phyloP scores from a whole-genome alignment of 176 grass and related monocot genomes.

The Oryza nivara region DNA sequence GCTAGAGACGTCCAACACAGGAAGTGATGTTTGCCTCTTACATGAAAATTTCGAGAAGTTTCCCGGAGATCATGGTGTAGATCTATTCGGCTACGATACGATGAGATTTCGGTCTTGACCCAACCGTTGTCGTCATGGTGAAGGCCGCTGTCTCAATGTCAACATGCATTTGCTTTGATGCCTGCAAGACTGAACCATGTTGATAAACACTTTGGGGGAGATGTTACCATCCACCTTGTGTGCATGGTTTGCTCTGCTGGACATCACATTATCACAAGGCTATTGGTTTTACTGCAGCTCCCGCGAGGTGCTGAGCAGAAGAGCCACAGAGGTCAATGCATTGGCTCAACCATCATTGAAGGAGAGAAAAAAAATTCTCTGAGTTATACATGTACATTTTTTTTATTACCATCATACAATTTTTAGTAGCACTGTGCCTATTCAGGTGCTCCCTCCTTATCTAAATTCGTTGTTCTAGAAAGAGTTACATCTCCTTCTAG shows the following conservation, averaged over 20 bases:
- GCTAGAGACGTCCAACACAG: background rate
- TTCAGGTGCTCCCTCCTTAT: too few relatives aligned
- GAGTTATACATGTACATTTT: background rate
- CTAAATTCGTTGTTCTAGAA: too few relatives aligned
- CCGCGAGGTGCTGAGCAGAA: too few relatives aligned
- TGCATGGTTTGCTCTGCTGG: background rate
- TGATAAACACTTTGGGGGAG: background rate
- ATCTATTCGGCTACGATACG: background rate
- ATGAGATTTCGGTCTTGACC: background rate
- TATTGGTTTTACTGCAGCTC: background rate
- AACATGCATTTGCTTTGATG: background rate
- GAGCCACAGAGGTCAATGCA: background rate
- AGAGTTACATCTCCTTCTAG: too few relatives aligned
- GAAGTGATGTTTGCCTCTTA: too few relatives aligned
- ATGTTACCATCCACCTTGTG: background rate
- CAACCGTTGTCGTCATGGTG: background rate
- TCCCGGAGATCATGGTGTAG: background rate
- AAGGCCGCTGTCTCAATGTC: background rate
- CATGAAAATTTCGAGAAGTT: background rate
- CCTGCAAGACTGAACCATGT: background rate
- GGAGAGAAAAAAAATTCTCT: background rate
- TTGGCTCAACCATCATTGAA: background rate
- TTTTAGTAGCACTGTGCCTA: too few relatives aligned
- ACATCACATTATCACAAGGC: background rate
- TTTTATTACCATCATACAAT: background rate